Evolutionary conservation across 148 eudicot species (phyloP), one percentile per base, ranked within the genome.

Genomic region (Fallopia convolvulus): DNA sequence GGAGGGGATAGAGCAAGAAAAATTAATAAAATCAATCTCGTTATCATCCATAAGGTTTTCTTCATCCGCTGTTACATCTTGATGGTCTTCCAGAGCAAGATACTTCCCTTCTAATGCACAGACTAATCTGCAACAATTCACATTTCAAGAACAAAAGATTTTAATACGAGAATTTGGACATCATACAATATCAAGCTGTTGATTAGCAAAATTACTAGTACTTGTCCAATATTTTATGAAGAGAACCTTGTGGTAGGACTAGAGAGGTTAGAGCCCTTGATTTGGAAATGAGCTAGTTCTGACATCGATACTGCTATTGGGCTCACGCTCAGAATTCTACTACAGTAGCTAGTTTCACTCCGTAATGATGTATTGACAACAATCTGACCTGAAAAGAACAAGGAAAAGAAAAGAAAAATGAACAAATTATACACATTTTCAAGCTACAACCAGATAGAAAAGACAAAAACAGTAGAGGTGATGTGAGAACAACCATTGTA

Each of bases 41-140:
- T 80, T 85, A 48, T 81, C 83, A 41, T 86, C 88, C 68, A 76
- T 70, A 49, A 66, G 55, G 42, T 66, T 78, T 76, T 78, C 87
- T 56, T 74, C 48, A 80, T 76, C 91, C 55, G 52, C 85, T 30
- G 33, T 74, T 53, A 72, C 39, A 66, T 87, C 90, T 77, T 83
- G 75, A 81, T 81, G 76, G 70, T 75, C 81, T 85, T 83, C 88
- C 72, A 81, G 89, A 72, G 81, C 83, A 77, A 91, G 88, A 85
- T 87, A 88, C 74, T 86, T 86, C 70, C 98, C 98, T 75, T 93
- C 98, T 40, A 91, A 68, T 39, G 94, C 90, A 82, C 98, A 93
- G 44, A 89, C 87, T 74, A 93, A 79, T 81, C 98, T 93, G 85
- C 68, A 78, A 80, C 53, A 76, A 6, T 32, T 30, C 40, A 65